A percentile compares a stretch with the other conserved stretches of the same genome.
Evolutionary conservation across 805 yeast species (phyloP).

Genomic region (Candida tibetensis): DNA sequence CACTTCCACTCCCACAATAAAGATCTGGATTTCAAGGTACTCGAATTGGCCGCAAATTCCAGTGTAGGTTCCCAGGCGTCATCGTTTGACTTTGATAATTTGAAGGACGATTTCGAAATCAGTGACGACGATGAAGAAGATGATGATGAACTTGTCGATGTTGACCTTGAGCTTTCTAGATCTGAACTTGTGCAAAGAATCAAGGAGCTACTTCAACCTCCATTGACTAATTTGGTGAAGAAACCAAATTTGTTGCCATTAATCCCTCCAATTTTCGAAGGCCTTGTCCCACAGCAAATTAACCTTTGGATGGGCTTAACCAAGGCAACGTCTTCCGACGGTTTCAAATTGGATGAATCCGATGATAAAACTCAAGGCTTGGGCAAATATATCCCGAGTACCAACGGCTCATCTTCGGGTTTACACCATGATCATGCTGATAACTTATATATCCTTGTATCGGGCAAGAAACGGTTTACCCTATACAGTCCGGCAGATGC

Average conservation of each 20-base stretch:
- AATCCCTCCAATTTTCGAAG: conserved; percentile 39
- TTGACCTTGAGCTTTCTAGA: conserved; percentile 28
- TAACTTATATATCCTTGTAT: conserved; percentile 59
- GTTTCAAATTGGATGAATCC: conserved; percentile 11
- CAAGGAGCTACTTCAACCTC: conserved; percentile 56
- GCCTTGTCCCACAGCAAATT: conserved; percentile 63
- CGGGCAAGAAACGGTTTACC: conserved; percentile 66
- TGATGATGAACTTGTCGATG: conserved; percentile 21
- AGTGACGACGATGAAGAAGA: conserved; percentile 9
- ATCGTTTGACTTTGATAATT: conserved; percentile 42
- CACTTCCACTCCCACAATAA: too few relatives aligned
- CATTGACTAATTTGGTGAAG: conserved; percentile 45
- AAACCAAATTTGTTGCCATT: conserved; percentile 33
- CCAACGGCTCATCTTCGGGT: conserved; percentile 62
- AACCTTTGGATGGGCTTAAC: conserved; percentile 69
- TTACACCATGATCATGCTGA: conserved; percentile 82
- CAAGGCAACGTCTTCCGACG: conserved; percentile 9
- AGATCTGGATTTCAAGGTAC: too few relatives aligned
- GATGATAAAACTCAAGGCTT: conserved; percentile 30
- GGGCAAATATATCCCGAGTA: conserved; percentile 56
- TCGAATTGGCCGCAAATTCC: conserved; percentile 1
- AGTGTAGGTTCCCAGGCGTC: conserved; percentile 32
- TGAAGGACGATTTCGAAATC: conserved; percentile 52
- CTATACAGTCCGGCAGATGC: conserved; percentile 65
- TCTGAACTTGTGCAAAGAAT: conserved; percentile 37